A percentile compares a stretch with the other conserved stretches of the same genome.
These are phyloP conservation scores for Venturia pyrina DNA, from an alignment of 2,329 filamentous ascomycete species.

Conservation along the genomic window DNA sequence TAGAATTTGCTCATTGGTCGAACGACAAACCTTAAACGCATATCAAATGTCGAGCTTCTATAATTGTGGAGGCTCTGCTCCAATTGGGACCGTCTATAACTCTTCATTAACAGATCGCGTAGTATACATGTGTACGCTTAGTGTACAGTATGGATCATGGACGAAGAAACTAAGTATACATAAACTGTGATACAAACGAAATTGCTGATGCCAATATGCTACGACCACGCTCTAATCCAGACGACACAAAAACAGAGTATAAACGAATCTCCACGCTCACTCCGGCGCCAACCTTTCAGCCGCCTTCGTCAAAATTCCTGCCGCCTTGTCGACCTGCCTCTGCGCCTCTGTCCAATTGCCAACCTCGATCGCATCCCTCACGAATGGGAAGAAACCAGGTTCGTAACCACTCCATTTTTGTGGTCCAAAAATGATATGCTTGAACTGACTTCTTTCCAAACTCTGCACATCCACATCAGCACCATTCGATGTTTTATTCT, in stretches of 20 bases:
- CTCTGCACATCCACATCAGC: conserved; percentile 32
- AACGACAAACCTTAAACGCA: too few species aligned
- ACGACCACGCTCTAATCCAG: background rate
- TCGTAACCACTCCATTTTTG: conserved; percentile 64
- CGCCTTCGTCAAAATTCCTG: conserved; percentile 37
- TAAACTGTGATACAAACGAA: background rate
- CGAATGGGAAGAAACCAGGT: conserved; percentile 66
- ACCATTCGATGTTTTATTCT: conserved; percentile 11
- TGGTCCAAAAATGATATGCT: conserved; percentile 83
- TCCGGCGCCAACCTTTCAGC: background rate
- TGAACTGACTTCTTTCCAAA: conserved; percentile 83
- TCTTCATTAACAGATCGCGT: too few species aligned
- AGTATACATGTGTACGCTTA: too few species aligned
- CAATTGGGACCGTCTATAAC: too few species aligned
- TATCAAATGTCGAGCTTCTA: too few species aligned
- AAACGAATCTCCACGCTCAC: background rate
- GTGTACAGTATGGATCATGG: background rate
- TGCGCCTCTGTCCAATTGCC: conserved; percentile 62
- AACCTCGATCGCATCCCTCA: conserved; percentile 66
- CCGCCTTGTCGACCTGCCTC: conserved; percentile 59
- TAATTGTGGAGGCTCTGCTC: too few species aligned
- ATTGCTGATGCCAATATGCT: background rate
- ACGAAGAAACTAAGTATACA: background rate
- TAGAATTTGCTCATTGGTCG: too few species aligned
- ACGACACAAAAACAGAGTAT: background rate